Percentiles rank a stretch among this genome's conserved stretches.
Evolutionary conservation across 345 rosid genomes (phyloP).

Genomic region (Eucalyptus polybractea): DNA sequence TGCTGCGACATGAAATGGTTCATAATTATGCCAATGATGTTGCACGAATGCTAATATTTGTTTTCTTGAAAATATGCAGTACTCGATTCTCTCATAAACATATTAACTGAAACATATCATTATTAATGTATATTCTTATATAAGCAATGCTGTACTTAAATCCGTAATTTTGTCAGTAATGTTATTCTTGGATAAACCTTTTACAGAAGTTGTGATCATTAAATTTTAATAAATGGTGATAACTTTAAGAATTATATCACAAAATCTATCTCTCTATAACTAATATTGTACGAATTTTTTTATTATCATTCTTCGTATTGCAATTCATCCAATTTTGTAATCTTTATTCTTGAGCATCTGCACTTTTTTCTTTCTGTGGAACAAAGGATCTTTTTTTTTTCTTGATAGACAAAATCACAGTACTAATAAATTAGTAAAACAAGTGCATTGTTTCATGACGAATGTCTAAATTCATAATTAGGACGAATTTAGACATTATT

Average conservation of each 20-base stretch:
- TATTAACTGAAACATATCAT: not conserved
- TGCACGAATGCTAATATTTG: not conserved
- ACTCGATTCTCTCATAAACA: not conserved
- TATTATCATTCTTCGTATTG: not conserved
- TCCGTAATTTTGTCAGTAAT: not conserved
- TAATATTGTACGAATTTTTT: not conserved
- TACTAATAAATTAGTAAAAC: not conserved
- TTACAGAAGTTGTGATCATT: not conserved
- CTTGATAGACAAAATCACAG: not conserved
- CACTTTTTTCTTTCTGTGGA: not conserved
- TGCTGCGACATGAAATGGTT: not conserved
- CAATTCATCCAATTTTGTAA: not conserved
- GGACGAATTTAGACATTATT: not conserved
- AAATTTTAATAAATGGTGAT: not conserved
- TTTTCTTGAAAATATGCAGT: not conserved
- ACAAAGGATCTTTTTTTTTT: not conserved
- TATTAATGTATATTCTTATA: too few relatives aligned
- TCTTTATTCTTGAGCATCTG: not conserved
- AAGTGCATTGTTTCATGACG: not conserved
- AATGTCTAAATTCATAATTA: not conserved
- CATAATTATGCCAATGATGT: not conserved
- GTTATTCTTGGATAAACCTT: not conserved
- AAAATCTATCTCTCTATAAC: not conserved
- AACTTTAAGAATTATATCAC: not conserved
- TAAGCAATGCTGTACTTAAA: not conserved